Evolutionary conservation across 495 filamentous ascomycete genomes (phyloP).

Genomic region (Hypoxylon fuscum): DNA sequence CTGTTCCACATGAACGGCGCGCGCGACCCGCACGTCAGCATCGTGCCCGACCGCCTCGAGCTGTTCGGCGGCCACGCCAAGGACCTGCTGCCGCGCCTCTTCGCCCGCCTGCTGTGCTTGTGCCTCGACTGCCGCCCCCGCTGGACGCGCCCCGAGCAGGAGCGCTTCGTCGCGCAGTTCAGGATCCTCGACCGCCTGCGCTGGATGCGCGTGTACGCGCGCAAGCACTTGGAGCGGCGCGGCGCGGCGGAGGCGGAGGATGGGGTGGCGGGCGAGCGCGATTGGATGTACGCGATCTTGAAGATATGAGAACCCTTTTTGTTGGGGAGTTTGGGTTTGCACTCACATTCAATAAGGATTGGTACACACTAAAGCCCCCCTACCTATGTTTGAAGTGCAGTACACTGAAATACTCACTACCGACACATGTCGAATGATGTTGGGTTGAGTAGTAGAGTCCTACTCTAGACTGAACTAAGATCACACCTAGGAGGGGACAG

Average conservation of each 20-base stretch:
- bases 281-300: slow-evolving; percentile 21
- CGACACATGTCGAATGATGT: no score
- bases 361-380: no score
- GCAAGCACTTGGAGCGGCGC: slow-evolving; percentile 1
- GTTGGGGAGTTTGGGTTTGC: not conserved
- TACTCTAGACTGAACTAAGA: no score
- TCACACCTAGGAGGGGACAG: no score
- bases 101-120: slow-evolving; percentile 27
- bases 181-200: slow-evolving; percentile 13
- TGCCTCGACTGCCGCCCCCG: slow-evolving; percentile 18
- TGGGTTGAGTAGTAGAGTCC: no score
- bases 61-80: slow-evolving; percentile 23
- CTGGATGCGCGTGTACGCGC: slow-evolving; percentile 19
- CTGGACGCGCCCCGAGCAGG: not conserved
- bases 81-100: slow-evolving; percentile 30
- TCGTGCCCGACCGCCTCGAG: slow-evolving; percentile 33
- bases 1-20: slow-evolving; percentile 35
- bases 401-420: no score
- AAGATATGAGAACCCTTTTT: slow-evolving; percentile 2
- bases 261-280: not conserved
- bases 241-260: not conserved
- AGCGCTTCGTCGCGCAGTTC: slow-evolving; percentile 13
- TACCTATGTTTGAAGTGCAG: no score
- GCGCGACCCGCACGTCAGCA: slow-evolving; percentile 32
- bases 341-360: not conserved